A percentile compares a stretch with the other conserved stretches of the same genome.
Evolutionary conservation across 805 yeast species (phyloP).

Genomic region (Schizosaccharomyces japonicus): DNA sequence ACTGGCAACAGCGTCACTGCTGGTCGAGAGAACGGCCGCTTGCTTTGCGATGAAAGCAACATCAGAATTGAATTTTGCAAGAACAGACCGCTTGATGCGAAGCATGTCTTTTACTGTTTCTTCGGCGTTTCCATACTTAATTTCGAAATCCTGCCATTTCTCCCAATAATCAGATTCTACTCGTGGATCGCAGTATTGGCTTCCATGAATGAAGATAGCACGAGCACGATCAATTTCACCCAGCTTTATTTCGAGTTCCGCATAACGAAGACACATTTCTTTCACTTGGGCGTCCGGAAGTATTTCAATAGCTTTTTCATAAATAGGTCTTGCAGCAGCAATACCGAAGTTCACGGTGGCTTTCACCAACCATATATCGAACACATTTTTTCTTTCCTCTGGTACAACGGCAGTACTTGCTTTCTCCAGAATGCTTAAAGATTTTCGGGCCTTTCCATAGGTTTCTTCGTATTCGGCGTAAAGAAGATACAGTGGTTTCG

Average conservation of each 20-base stretch:
- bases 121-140: slow-evolving; percentile 39
- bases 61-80: slow-evolving; percentile 12
- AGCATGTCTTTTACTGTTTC: slow-evolving; percentile 52
- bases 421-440: slow-evolving; percentile 25
- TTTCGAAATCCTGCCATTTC: slow-evolving; percentile 53
- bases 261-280: slow-evolving; percentile 28
- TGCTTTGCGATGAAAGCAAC: background rate
- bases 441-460: slow-evolving; percentile 26
- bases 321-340: slow-evolving; percentile 24
- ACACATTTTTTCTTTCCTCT: slow-evolving; percentile 19
- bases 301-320: slow-evolving; percentile 27
- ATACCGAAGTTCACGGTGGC: slow-evolving; percentile 21
- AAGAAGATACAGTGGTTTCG: slow-evolving; percentile 26
- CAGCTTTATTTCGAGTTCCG: slow-evolving; percentile 28
- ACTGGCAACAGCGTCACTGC: background rate
- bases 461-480: slow-evolving; percentile 42
- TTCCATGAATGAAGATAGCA: slow-evolving; percentile 32
- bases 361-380: slow-evolving; percentile 22
- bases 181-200: slow-evolving; percentile 20
- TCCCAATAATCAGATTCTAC: slow-evolving; percentile 27
- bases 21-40: background rate
- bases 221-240: slow-evolving; percentile 40
- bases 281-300: slow-evolving; percentile 24
- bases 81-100: slow-evolving; percentile 28
- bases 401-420: slow-evolving; percentile 18